Evolutionary conservation across 495 filamentous ascomycete species (phyloP).

Genomic region (Aspergillus diversus): DNA sequence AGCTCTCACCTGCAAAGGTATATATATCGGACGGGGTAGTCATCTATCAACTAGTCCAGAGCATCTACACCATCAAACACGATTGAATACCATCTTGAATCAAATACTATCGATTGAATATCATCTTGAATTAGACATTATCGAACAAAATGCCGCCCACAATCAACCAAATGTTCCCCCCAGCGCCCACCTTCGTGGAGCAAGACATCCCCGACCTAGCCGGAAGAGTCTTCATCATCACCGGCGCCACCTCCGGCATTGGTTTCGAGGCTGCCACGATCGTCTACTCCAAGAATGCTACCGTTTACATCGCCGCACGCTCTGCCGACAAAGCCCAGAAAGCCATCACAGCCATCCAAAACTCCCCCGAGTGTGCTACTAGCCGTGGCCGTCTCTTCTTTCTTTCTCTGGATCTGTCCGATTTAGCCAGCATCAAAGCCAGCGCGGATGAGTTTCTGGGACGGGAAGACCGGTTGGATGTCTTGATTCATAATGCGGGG

Average conservation of each 20-base stretch:
- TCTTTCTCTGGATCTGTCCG: slow-evolving; percentile 45
- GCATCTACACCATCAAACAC: too few species aligned
- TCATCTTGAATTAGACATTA: too few species aligned
- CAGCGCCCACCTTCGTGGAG: slow-evolving; percentile 3
- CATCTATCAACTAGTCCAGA: too few species aligned
- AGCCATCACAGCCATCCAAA: slow-evolving; percentile 46
- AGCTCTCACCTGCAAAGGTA: too few species aligned
- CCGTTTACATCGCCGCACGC: slow-evolving; percentile 61
- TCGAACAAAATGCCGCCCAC: too few species aligned
- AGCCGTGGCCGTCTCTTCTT: slow-evolving; percentile 29
- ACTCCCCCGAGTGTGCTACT: slow-evolving; percentile 18
- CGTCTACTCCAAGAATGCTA: slow-evolving; percentile 51
- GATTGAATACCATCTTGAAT: too few species aligned
- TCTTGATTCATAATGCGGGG: slow-evolving; percentile 69
- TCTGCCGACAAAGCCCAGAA: slow-evolving; percentile 42
- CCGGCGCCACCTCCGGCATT: slow-evolving; percentile 60
- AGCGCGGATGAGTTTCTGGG: slow-evolving; percentile 38
- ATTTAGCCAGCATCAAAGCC: slow-evolving; percentile 40
- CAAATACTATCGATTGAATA: too few species aligned
- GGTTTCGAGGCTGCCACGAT: slow-evolving; percentile 56
- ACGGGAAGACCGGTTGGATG: slow-evolving; percentile 47
- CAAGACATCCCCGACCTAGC: slow-evolving; percentile 53
- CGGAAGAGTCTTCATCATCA: slow-evolving; percentile 56
- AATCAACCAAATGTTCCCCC: slow-evolving; percentile 2
- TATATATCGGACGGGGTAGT: too few species aligned